Conservation (phyloP, 75 land plant genomes). For the Cunninghamia lanceolata region DNA sequence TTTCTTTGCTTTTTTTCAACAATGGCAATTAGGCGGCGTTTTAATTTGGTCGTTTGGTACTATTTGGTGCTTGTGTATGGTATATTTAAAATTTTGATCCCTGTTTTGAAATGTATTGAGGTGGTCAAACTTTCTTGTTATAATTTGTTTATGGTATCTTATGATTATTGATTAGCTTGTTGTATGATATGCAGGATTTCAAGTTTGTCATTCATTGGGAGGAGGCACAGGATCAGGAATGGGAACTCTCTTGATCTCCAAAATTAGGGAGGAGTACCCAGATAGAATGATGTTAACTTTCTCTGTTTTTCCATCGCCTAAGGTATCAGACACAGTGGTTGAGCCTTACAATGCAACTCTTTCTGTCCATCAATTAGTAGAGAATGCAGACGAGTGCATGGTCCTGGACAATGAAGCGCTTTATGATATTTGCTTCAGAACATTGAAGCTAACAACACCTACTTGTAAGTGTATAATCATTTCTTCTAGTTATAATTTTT, state of each 20-base stretch:
- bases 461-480: slow-evolving; percentile 33
- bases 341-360: slow-evolving; percentile 79
- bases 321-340: slow-evolving; percentile 79
- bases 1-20: neutral
- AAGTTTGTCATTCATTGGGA: slow-evolving; percentile 70
- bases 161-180: neutral
- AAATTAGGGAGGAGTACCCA: slow-evolving; percentile 66
- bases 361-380: slow-evolving; percentile 74
- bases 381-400: slow-evolving; percentile 78
- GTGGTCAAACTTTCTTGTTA: neutral
- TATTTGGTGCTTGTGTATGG: neutral
- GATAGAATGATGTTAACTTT: slow-evolving; percentile 80
- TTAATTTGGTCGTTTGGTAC: neutral
- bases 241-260: slow-evolving; percentile 62
- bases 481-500: neutral
- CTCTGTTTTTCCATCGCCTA: slow-evolving; percentile 74
- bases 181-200: slow-evolving; percentile 45
- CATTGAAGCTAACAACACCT: slow-evolving; percentile 57
- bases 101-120: neutral
- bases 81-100: neutral
- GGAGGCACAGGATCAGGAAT: slow-evolving; percentile 66
- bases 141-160: neutral
- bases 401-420: slow-evolving; percentile 75
- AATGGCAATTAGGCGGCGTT: neutral
- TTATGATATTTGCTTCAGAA: slow-evolving; percentile 60